These are phyloP conservation scores for Coniochaeta pulveracea DNA, from an alignment of 2,329 filamentous ascomycete species.

Conservation along the genomic window DNA sequence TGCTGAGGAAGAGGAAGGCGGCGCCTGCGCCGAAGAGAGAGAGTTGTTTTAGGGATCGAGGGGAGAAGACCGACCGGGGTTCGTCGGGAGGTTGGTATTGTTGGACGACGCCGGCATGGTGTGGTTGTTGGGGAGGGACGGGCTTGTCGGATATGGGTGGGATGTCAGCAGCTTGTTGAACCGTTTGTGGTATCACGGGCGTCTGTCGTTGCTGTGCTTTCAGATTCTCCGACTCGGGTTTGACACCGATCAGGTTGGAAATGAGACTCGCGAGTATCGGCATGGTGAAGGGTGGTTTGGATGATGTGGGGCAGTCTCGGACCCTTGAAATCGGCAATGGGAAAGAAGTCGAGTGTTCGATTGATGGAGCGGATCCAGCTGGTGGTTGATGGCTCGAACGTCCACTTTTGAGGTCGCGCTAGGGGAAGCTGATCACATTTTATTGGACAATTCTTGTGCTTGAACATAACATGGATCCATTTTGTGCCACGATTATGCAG, in stretches of 20 bases:
- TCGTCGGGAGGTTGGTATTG: neutral
- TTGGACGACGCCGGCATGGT: too few species aligned
- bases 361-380: too few species aligned
- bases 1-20: constrained; percentile 62
- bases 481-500: too few species aligned
- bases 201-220: neutral
- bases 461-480: too few species aligned
- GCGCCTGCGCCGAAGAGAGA: constrained; percentile 65
- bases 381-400: too few species aligned
- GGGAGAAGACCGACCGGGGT: constrained; percentile 20
- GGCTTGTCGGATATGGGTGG: neutral
- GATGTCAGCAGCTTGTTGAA: neutral
- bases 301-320: too few species aligned
- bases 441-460: too few species aligned
- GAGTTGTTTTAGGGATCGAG: constrained; percentile 48
- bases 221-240: neutral
- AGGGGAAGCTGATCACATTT: too few species aligned
- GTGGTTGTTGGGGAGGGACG: neutral
- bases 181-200: neutral
- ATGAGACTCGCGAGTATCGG: neutral
- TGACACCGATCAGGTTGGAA: neutral
- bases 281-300: too few species aligned
- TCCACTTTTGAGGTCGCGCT: too few species aligned
- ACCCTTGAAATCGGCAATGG: too few species aligned
- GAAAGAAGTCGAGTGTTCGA: too few species aligned